phyloP scores from a whole-genome alignment of 2,329 filamentous ascomycete genomes.

The Ampelomyces quisqualis region DNA sequence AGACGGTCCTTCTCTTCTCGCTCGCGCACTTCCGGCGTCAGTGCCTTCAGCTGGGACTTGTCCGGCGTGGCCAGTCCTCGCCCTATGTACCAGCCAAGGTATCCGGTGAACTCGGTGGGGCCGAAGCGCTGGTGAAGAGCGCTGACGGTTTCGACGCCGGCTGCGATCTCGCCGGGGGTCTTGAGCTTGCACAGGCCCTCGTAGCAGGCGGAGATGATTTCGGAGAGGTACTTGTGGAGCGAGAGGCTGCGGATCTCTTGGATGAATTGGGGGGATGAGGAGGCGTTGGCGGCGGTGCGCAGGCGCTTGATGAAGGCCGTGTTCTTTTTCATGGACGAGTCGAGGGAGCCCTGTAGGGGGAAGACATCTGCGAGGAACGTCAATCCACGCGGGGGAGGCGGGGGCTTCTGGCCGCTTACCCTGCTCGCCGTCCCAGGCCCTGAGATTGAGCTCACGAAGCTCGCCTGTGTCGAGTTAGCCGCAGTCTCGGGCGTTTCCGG shows the following conservation, averaged over 20 bases:
- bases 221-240: slow-evolving; percentile 93
- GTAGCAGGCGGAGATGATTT: slow-evolving; percentile 94
- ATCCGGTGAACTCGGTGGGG: slow-evolving; percentile 83
- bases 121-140: slow-evolving; percentile 96
- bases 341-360: slow-evolving; percentile 73
- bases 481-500: not conserved
- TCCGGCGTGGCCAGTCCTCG: slow-evolving; percentile 90
- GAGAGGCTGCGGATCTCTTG: slow-evolving; percentile 88
- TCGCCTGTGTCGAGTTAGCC: slow-evolving; percentile 63
- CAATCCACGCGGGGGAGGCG: slow-evolving; percentile 12
- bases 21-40: slow-evolving; percentile 80
- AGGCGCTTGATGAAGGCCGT: slow-evolving; percentile 97
- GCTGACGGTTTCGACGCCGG: slow-evolving; percentile 88
- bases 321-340: slow-evolving; percentile 96
- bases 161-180: slow-evolving; percentile 84
- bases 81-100: slow-evolving; percentile 88
- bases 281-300: slow-evolving; percentile 79
- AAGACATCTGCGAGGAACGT: slow-evolving; percentile 66
- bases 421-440: slow-evolving; percentile 85
- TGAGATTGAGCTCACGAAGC: slow-evolving; percentile 82
- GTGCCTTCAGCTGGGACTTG: slow-evolving; percentile 74
- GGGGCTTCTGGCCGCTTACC: slow-evolving; percentile 55
- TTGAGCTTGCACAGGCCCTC: slow-evolving; percentile 93
- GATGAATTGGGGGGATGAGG: slow-evolving; percentile 79
- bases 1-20: slow-evolving; percentile 95